Evolutionary conservation across 176 grass and related monocot species (phyloP), one percentile per base, ranked within the genome.

Genomic region (Echinochloa phyllopogon): DNA sequence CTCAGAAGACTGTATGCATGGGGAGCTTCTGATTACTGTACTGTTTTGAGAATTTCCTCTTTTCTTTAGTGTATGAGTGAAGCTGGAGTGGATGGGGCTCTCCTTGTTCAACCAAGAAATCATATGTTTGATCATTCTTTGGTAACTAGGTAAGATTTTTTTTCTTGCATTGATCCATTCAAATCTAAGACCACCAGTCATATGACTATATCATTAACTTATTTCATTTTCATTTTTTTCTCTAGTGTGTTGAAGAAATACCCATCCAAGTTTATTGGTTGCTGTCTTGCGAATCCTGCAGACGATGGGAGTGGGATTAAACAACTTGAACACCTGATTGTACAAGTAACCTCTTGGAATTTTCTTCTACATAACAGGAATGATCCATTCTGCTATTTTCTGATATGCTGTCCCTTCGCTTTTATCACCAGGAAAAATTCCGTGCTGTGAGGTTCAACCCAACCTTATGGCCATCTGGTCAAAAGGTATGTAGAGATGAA

Each of bases 51-150:
- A 75, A 55, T 14, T 52, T 49, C 70, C 8, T 63, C 23, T 27
- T 67, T 69, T 82, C 65, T 84, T 57, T 73, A 97, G 90, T 89
- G 84, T 74, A 97, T 97, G 95, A 75, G 81, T 48, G 92, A 94
- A 72, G 92, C 92, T 68, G 90, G 92, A 84, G 92, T 97, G 38
- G 94, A 92, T 38, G 88, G 95, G 55, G 92, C 92, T 45, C 86
- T 97, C 65, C 89, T 97, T 90, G 95, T 97, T 80, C 92, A 97
- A 51, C 95, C 95, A 13, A 88, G 87, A 80, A 94, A 97, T 81
- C 92, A 97, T 76, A 94, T 91, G 92, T 97, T 97, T 75, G 86
- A 94, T 43, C 92, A 97, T 76, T 97, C 95, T 50, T 89, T 90
- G 55, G 88, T 94, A 33, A 91, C 92, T 82, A 94, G 95, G 92